These are phyloP conservation scores for Helotiales sp. DNA, from an alignment of 2,329 filamentous ascomycete species.

Conservation along the genomic window DNA sequence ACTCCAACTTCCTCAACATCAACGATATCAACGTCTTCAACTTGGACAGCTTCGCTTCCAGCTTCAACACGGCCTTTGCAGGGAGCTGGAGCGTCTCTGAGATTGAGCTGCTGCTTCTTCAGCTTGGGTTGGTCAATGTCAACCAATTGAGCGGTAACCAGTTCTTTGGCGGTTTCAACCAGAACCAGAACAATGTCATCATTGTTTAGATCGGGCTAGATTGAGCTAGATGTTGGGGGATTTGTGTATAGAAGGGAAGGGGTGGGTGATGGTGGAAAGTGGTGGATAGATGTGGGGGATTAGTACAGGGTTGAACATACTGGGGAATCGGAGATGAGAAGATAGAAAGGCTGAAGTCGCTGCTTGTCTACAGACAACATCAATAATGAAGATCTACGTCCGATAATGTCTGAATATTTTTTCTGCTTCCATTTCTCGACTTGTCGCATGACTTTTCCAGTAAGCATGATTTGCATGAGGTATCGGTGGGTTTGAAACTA, in stretches of 20 bases:
- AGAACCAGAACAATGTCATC: background rate
- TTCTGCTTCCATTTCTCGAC: too few species aligned
- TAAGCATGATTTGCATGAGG: too few species aligned
- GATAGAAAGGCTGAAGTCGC: background rate
- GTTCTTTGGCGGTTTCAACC: background rate
- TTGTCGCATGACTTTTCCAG: too few species aligned
- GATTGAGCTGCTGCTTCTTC: conserved; percentile 7
- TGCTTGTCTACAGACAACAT: background rate
- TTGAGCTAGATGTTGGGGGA: background rate
- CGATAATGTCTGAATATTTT: too few species aligned
- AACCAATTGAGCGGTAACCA: background rate
- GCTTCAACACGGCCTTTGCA: conserved; percentile 8
- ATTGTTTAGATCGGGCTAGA: too few species aligned
- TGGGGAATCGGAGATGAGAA: background rate
- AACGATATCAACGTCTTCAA: conserved; percentile 7
- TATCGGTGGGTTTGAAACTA: too few species aligned
- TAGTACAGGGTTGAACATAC: background rate
- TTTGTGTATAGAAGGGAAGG: background rate
- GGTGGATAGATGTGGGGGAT: background rate
- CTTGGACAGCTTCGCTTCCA: conserved; percentile 7
- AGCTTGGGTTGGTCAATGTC: conserved; percentile 6
- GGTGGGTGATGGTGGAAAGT: background rate
- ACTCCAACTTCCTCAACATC: conserved; percentile 12
- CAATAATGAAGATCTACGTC: background rate
- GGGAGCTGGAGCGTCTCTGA: conserved; percentile 10